Conservation (phyloP, 768 basidiomycete genomes). For the Boletus tylopilopsis region DNA sequence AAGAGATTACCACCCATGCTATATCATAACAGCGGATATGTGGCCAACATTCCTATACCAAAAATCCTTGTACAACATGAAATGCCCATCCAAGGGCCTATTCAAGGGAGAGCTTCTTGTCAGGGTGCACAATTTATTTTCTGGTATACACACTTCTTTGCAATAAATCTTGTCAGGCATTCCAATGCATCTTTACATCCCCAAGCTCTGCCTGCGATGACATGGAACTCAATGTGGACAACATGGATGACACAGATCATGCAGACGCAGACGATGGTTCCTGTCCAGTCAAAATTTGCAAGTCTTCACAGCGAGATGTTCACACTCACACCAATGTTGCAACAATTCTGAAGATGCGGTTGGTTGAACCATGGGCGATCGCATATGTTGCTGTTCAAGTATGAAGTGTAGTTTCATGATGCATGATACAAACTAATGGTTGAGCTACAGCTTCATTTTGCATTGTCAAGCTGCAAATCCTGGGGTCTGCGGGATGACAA, state of each 20-base stretch:
- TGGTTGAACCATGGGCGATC: not conserved
- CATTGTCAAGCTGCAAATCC: not conserved
- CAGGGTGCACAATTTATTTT: not conserved
- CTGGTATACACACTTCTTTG: not conserved
- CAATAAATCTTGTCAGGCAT: not conserved
- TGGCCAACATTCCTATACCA: no score
- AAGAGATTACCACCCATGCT: no score
- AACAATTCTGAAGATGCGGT: not conserved
- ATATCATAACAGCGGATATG: no score
- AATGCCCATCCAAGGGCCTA: not conserved
- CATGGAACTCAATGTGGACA: not conserved
- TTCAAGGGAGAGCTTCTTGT: not conserved
- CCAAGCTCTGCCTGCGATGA: not conserved
- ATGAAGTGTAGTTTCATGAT: not conserved
- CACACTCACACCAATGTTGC: not conserved
- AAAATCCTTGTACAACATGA: not conserved
- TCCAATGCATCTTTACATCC: not conserved
- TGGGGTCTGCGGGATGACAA: not conserved
- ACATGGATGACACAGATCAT: not conserved
- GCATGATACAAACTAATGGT: not conserved
- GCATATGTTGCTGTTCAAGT: not conserved
- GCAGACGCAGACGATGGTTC: no score
- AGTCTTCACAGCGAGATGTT: not conserved
- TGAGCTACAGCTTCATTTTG: not conserved
- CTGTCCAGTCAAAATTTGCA: not conserved